Base-by-base conservation (phyloP, 805 yeast species). In the Nakazawaea peltata region DNA sequence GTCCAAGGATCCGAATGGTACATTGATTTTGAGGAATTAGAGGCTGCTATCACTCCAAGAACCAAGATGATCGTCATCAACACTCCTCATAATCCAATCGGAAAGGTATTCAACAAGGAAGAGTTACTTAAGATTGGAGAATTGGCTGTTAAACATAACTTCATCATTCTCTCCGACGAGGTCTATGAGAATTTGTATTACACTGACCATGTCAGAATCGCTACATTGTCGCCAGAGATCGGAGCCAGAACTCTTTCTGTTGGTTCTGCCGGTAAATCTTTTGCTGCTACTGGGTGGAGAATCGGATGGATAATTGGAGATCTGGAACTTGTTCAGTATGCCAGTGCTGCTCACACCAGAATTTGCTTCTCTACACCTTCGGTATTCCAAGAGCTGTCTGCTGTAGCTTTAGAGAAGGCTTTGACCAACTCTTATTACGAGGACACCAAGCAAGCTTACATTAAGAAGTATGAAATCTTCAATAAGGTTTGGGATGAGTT, bases 211-310 rank as follows among this genome's bases (percentile, higher is more conserved):
- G 79, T 90, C 5, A 72, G 97, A 51, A 81, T 92, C 32, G 94
- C 96, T 2, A 75, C 85, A 2, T 61, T 90, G 36, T 65, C 78
- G 4, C 88, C 90, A 4, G 95, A 87, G 48, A 71, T 87, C 41
- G 79, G 73, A 19, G 74, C 74, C 39, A 65, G 87, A 50, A 85
- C 97, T 0, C 61, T 92, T 37, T 80, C 97, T 3, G 94, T 92
- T 16, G 97, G 97, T 1, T 85, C 96, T 19, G 98, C 97, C 5
- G 98, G 98, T 44, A 92, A 92, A 59, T 77, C 95, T 0, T 92
- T 92, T 63, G 95, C 96, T n/a, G 95, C 95, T 29, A 92, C 98
- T 10, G 98, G 98, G 36, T 92, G 97, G 97, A 79, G 98, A 66
- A 74, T 92, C 35, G 98, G 98, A 36, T 92, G 95, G 94, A 70